Evolutionary conservation across 208 protist species (phyloP), one percentile per base, ranked within the genome.

Genomic region (Trypanosoma cruzi): DNA sequence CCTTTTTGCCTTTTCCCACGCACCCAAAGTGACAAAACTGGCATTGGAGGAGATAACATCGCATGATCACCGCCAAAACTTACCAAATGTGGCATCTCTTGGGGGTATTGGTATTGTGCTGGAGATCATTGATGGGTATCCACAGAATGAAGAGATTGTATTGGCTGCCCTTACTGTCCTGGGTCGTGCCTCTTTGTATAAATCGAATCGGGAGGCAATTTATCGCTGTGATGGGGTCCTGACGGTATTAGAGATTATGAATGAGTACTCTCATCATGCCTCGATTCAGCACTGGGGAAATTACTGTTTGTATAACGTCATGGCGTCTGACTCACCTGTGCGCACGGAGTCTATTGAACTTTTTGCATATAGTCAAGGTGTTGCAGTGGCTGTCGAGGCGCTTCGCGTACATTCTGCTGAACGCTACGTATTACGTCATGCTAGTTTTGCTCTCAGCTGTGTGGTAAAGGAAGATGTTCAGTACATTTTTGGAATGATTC

Each of bases 171-270:
- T 96, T 20, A 76, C 76, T 44, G 77, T 80, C 7, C 74, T 96
- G n/a, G 80, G 77, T 54, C 82, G 80, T 54, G 64, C 90, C 22
- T 93, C 82, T 58, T 62, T 96, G 0, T 80, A 85, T 64, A 73
- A 84, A 65, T 48, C 40, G 29, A 92, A 90, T 66, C 54, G 88
- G 28, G 54, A 73, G 50, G 80, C 80, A 28, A 89, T 96, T 71
- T 71, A 82, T 24, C 76, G 84, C 42, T 79, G 88, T 32, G 84
- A 93, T 62, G 91, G 88, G 32, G 77, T 93, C 26, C 60, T 76
- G 26, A 90, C 86, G n/a, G 75, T 92, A 63, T 68, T 96, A 65
- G 88, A 89, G 64, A 81, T 91, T 16, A 82, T 96, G 81, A 89
- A 86, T 71, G 86, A 92, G 75, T 90, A 93, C 79, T 70, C 82